Base-by-base conservation (phyloP, 257 asterid species). In the Gentiana macrophylla region DNA sequence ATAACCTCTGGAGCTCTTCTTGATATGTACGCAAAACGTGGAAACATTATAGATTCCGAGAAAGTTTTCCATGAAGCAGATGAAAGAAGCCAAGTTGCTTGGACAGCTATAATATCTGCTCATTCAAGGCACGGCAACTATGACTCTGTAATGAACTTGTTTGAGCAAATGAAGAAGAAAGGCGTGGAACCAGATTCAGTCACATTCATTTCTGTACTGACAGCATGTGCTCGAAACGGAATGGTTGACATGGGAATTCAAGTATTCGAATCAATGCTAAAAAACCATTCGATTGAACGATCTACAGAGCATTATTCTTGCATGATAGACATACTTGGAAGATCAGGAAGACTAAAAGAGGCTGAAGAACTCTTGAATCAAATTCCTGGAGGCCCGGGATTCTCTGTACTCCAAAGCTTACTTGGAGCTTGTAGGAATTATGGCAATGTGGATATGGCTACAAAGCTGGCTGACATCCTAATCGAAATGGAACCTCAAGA, bases 11-110 rank as follows among this genome's bases (percentile, higher is more conserved):
- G 83, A 44, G 91, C 96, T 59, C 84, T 91, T 56, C 94, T 91
- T 55, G 95, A 91, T 60, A 91, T 91, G 98, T 86, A 91, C 2
- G 95, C 98, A 37, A 91, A 87, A 59, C 86, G 94, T 51, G 98
- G 98, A 62, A 87, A 83, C 78, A 84, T 91, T 56, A 49, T n/a
- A 48, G 94, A 91, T 61, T 85, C 98, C 50, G 66, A 59, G 56
- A 73, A 69, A 70, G 80, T 87, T 33, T 91, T 86, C 36, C 11
- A 55, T 4, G 98, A 79, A 72, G 65, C 71, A 43, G 15, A 63
- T 1, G 77, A 77, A 61, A 82, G 65, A 62, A 79, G 58, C 56
- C 94, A 86, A 62, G 78, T 86, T 53, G 69, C 94, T 52, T 86
- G 98, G 98, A 91, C 98, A 32, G 76, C 95, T 7, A 82, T 91